These are phyloP conservation scores for Magnaporthiopsis rhizophila DNA, from an alignment of 2,329 filamentous ascomycete species.

Conservation along the genomic window DNA sequence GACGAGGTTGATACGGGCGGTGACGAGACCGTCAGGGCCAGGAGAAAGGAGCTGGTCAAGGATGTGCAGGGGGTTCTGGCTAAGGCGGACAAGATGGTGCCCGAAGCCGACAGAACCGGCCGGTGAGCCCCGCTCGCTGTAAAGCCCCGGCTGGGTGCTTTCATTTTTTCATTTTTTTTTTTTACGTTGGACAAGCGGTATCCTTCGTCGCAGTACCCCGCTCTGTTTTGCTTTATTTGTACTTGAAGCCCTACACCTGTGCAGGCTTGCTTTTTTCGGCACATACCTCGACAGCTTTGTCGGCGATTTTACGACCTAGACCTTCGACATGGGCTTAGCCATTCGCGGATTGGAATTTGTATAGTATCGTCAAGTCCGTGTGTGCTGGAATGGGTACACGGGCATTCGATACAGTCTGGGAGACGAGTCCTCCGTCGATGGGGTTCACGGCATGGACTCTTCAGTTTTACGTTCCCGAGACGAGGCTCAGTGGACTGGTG, in stretches of 20 bases:
- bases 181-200: constrained; percentile 6
- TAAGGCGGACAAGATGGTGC: constrained; percentile 44
- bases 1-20: constrained; percentile 70
- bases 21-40: constrained; percentile 53
- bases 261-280: not conserved
- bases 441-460: not conserved
- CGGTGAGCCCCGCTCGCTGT: not conserved
- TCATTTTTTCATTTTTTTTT: not conserved
- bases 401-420: not conserved
- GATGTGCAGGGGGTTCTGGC: constrained; percentile 61
- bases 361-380: not conserved
- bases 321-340: not conserved
- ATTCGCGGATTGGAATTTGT: not conserved
- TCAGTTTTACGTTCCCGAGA: not conserved
- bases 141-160: constrained; percentile 4
- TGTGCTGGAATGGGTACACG: not conserved
- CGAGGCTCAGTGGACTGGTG: not conserved
- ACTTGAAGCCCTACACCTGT: not conserved
- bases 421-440: not conserved
- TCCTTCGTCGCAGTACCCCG: not conserved
- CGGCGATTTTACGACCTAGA: not conserved
- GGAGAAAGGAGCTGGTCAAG: constrained; percentile 65
- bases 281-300: not conserved
- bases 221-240: not conserved
- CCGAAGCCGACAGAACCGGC: not conserved